Evolutionary conservation across 2,329 filamentous ascomycete genomes (phyloP).

Genomic region (Fusarium oligoseptatum): DNA sequence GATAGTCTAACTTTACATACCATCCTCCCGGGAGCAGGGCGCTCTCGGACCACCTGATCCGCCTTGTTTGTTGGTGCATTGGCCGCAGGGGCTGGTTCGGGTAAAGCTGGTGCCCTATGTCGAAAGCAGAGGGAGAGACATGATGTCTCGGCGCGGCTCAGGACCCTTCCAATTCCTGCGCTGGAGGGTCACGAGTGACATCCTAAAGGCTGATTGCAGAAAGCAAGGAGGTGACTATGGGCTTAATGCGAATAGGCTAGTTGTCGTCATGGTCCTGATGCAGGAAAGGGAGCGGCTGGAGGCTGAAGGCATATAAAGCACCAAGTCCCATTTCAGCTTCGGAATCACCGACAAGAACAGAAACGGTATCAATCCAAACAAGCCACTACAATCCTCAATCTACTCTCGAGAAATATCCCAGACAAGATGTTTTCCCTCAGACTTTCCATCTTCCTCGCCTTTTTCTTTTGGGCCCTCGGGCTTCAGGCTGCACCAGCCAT

Average conservation of each 20-base stretch:
- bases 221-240: conserved; percentile 9
- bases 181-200: conserved; percentile 16
- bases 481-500: conserved; percentile 44
- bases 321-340: conserved; percentile 3
- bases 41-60: conserved; percentile 9
- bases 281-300: conserved; percentile 32
- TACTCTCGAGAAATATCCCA: not conserved
- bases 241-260: conserved; percentile 2
- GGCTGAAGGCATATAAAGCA: conserved; percentile 33
- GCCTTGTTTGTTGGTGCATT: conserved; percentile 31
- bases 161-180: conserved; percentile 27
- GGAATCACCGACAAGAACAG: conserved; percentile 13
- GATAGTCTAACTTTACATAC: not conserved
- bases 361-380: conserved; percentile 1
- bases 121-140: conserved; percentile 22
- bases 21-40: conserved; percentile 1
- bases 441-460: conserved; percentile 32
- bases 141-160: conserved; percentile 36
- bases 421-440: conserved; percentile 37
- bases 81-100: conserved; percentile 33
- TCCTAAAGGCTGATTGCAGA: conserved; percentile 21
- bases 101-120: conserved; percentile 23
- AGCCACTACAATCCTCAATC: not conserved
- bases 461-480: conserved; percentile 41
- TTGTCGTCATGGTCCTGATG: conserved; percentile 28